Conservation (phyloP, 2,329 filamentous ascomycete genomes). For the Scytalidium sp. region DNA sequence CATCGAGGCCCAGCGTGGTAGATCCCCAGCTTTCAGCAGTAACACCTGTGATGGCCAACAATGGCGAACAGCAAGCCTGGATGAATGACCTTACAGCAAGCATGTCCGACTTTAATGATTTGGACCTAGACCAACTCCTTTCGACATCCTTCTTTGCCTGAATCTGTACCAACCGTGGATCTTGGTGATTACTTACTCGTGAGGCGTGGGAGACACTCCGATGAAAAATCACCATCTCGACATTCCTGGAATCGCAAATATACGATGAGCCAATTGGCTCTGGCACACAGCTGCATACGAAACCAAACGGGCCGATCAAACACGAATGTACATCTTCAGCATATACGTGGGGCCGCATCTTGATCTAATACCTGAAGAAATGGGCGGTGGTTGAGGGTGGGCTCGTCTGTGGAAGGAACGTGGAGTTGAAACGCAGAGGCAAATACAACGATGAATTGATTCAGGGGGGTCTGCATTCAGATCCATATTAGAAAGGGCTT, state of each 20-base stretch:
- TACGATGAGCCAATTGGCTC: too few relatives aligned
- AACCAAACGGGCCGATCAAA: too few relatives aligned
- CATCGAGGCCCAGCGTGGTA: background rate
- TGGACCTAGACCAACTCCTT: background rate
- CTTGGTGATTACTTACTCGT: too few relatives aligned
- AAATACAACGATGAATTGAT: constrained; percentile 1
- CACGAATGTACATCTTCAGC: too few relatives aligned
- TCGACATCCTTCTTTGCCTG: background rate
- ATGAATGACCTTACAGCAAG: background rate
- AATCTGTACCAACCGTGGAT: too few relatives aligned
- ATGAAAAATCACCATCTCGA: too few relatives aligned
- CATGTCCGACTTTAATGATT: background rate
- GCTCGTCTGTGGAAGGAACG: background rate
- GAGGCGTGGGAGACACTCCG: too few relatives aligned
- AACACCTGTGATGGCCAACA: background rate
- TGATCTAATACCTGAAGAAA: too few relatives aligned
- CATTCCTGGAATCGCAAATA: too few relatives aligned
- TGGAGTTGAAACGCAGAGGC: constrained; percentile 1
- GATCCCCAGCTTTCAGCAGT: background rate
- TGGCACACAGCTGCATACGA: too few relatives aligned
- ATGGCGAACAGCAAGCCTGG: background rate
- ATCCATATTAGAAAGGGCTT: constrained; percentile 9
- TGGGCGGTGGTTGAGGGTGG: too few relatives aligned
- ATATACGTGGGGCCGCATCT: too few relatives aligned
- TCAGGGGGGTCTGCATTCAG: background rate